These are phyloP conservation scores for Solanum medicagineum DNA, from an alignment of 257 asterid genomes.

Conservation along the genomic window DNA sequence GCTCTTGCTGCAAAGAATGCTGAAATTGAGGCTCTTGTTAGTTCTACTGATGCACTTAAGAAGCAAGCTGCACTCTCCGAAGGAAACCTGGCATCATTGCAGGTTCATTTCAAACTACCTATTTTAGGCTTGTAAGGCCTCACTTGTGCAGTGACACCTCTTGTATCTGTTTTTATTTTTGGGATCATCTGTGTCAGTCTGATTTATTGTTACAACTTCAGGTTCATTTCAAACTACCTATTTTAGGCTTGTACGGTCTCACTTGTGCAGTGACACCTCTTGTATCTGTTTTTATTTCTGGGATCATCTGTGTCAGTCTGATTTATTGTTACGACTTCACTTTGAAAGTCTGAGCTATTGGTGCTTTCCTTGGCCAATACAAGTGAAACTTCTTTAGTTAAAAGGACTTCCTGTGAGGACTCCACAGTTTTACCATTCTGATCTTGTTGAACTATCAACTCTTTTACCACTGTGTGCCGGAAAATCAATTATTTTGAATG, in stretches of 20 bases:
- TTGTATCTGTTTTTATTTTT: not conserved
- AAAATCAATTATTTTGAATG: not conserved
- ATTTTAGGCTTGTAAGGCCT: not conserved
- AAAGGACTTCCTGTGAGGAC: not conserved
- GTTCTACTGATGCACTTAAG: slow-evolving; percentile 69
- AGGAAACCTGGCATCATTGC: slow-evolving; percentile 82
- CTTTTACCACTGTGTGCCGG: not conserved
- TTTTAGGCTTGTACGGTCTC: not conserved
- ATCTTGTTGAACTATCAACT: not conserved
- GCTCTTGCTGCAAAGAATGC: slow-evolving; percentile 93
- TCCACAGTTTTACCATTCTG: not conserved
- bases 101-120: slow-evolving; percentile 34
- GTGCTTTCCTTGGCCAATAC: not conserved
- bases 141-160: not conserved
- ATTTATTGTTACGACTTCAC: not conserved
- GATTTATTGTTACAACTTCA: not conserved
- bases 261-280: not conserved
- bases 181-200: not conserved
- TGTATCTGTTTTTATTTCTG: not conserved
- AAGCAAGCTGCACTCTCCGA: slow-evolving; percentile 90
- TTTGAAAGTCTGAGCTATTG: not conserved
- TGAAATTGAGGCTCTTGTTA: slow-evolving; percentile 82
- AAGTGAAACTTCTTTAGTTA: not conserved
- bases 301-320: not conserved
- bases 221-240: not conserved